These are phyloP conservation scores for Perkinsus marinus DNA, from an alignment of 169 alveolate genomes.

Conservation along the genomic window DNA sequence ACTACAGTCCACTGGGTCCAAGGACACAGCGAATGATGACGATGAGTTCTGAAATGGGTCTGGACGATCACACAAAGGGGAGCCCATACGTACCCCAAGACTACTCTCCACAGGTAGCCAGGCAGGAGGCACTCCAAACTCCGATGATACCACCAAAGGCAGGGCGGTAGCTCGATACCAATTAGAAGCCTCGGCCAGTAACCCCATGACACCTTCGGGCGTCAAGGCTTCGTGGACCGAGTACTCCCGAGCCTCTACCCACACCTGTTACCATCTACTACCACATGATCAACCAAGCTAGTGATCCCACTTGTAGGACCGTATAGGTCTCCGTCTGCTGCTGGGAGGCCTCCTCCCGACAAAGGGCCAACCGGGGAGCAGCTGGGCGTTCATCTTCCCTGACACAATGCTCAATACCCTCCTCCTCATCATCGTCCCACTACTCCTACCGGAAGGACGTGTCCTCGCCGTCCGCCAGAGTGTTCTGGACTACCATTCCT, in stretches of 20 bases:
- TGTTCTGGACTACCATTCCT: neutral
- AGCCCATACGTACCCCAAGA: neutral
- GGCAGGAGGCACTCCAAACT: neutral
- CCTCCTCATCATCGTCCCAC: neutral
- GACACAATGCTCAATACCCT: neutral
- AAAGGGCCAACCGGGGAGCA: neutral
- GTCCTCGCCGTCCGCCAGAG: neutral
- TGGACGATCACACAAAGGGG: neutral
- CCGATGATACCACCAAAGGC: neutral
- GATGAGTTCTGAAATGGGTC: neutral
- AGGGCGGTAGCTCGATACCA: neutral
- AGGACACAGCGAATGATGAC: neutral
- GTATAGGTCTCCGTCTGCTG: neutral
- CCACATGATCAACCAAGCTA: neutral
- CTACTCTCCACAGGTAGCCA: neutral
- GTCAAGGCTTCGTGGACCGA: neutral
- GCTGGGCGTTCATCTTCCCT: neutral
- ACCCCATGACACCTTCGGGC: neutral
- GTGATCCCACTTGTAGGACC: neutral
- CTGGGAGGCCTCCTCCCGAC: neutral
- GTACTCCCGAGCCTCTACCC: neutral
- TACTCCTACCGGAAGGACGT: neutral
- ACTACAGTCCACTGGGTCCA: neutral
- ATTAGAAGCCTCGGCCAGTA: neutral
- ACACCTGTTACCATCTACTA: neutral